Conservation (phyloP, 225 moss, liverwort and hornwort species). For the Bryoerythrophyllum caledonicum region DNA sequence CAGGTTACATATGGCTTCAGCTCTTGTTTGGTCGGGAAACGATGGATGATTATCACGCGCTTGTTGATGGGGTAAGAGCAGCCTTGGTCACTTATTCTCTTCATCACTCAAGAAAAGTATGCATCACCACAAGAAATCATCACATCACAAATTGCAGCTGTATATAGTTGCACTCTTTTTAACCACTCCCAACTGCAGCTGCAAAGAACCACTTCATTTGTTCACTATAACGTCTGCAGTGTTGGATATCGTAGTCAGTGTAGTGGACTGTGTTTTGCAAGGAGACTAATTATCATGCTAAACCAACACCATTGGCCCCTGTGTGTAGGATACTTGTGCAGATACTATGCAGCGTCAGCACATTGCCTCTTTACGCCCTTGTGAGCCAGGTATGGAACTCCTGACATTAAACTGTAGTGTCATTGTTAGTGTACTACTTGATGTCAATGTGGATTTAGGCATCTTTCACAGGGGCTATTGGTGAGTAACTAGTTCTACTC, state of each 20-base stretch:
- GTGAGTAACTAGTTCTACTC: neutral
- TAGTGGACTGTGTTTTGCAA: neutral
- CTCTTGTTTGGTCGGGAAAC: conserved; percentile 67
- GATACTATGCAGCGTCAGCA: conserved; percentile 69
- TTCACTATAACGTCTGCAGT: no score
- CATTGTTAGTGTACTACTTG: neutral
- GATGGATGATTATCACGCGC: conserved; percentile 58
- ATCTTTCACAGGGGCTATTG: no score
- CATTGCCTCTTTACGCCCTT: conserved; percentile 78
- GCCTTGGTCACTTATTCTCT: neutral
- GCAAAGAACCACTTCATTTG: no score
- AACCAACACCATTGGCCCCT: neutral
- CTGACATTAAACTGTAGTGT: no score
- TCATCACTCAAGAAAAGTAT: neutral
- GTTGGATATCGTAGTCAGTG: no score
- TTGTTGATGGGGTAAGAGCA: conserved; percentile 63
- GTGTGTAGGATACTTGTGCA: conserved; percentile 55
- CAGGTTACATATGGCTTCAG: conserved; percentile 67
- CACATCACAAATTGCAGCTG: no score
- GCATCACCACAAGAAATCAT: no score
- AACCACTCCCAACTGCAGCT: no score
- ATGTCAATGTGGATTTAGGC: neutral
- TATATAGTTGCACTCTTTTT: no score
- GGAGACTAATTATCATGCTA: neutral
- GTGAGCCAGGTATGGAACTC: conserved; percentile 66